A percentile compares a stretch with the other conserved stretches of the same genome.
phyloP scores from a whole-genome alignment of 2,329 filamentous ascomycete genomes.

The Fusarium redolens region DNA sequence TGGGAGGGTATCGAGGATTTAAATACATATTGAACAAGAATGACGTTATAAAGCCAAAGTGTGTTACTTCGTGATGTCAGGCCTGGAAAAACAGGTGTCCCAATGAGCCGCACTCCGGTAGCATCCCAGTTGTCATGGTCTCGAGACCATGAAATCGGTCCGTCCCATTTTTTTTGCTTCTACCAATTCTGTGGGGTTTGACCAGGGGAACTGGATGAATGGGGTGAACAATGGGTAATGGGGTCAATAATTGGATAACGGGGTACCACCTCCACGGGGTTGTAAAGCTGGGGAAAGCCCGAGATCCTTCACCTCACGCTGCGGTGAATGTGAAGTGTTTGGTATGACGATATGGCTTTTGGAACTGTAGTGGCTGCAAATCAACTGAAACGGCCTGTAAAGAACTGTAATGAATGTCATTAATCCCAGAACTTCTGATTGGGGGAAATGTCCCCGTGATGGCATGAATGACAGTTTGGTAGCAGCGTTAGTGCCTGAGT shows the following conservation, averaged over 20 bases:
- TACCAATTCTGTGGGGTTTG: slow-evolving; percentile 18
- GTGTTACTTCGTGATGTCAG: slow-evolving; percentile 26
- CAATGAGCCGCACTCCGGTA: slow-evolving; percentile 8
- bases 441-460: background rate
- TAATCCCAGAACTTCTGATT: background rate
- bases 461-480: background rate
- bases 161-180: slow-evolving; percentile 28
- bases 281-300: slow-evolving; percentile 26
- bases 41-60: background rate
- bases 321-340: too few relatives aligned
- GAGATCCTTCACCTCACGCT: background rate
- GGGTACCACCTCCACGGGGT: slow-evolving; percentile 18
- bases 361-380: background rate
- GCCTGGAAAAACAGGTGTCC: background rate
- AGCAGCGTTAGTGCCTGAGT: background rate
- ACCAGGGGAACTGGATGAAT: background rate
- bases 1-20: background rate
- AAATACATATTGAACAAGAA: background rate
- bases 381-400: background rate
- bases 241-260: background rate
- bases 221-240: background rate
- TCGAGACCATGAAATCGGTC: slow-evolving; percentile 41
- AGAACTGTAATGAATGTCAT: background rate
- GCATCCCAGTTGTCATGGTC: slow-evolving; percentile 10
- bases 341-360: background rate